Evolutionary conservation across 2,329 filamentous ascomycete species (phyloP).

Genomic region (Monosporascus sp.): DNA sequence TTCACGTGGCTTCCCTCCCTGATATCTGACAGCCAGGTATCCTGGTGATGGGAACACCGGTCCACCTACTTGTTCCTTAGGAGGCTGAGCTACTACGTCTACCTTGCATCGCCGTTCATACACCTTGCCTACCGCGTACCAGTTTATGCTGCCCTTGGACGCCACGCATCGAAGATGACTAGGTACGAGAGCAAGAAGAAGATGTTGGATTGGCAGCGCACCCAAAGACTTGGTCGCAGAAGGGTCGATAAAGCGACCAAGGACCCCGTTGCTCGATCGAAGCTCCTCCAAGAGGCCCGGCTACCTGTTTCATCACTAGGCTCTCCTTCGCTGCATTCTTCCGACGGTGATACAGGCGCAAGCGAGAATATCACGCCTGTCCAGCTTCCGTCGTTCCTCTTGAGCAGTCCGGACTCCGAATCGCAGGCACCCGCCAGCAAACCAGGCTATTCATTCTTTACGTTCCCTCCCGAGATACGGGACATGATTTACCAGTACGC

Average conservation of each 20-base stretch:
- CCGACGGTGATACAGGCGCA: not conserved
- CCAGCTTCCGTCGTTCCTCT: not conserved
- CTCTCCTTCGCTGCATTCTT: not conserved
- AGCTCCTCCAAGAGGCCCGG: slow-evolving; percentile 14
- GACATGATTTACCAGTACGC: slow-evolving; percentile 27
- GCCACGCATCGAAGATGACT: not conserved
- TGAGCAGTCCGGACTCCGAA: not conserved
- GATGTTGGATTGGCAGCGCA: slow-evolving; percentile 4
- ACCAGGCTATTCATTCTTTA: slow-evolving; percentile 18
- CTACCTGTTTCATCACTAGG: slow-evolving; percentile 2
- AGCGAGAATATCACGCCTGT: not conserved
- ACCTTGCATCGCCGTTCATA: not conserved
- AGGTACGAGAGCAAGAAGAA: slow-evolving; percentile 12
- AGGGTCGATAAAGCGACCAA: slow-evolving; percentile 13
- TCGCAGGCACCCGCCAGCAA: not conserved
- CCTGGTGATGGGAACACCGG: not conserved
- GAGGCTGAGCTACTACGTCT: not conserved
- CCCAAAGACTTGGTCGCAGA: slow-evolving; percentile 9
- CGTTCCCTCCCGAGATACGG: slow-evolving; percentile 28
- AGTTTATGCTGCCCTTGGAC: not conserved
- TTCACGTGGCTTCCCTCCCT: not conserved
- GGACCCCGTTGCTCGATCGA: slow-evolving; percentile 13
- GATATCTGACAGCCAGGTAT: not conserved
- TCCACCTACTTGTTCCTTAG: not conserved
- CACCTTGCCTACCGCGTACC: not conserved